Evolutionary conservation across 805 yeast species (phyloP).

Genomic region (Citeromyces matritensis): DNA sequence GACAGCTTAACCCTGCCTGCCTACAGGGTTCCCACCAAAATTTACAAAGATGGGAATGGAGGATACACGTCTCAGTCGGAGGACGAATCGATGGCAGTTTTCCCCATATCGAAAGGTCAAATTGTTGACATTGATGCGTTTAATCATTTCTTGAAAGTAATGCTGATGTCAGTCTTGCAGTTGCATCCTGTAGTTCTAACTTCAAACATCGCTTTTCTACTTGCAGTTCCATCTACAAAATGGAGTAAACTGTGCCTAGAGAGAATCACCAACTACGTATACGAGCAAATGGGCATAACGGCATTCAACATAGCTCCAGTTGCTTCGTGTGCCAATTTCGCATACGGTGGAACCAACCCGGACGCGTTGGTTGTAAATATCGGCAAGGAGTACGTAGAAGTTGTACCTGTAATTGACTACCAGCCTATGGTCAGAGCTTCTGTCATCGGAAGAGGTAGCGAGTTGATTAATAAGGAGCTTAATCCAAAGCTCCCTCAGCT

Average conservation of each 20-base stretch:
- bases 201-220: conserved; percentile 45
- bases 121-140: conserved; percentile 61
- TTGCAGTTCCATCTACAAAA: conserved; percentile 40
- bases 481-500: conserved; percentile 42
- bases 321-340: conserved; percentile 57
- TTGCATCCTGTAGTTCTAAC: conserved; percentile 11
- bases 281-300: conserved; percentile 59
- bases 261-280: conserved; percentile 53
- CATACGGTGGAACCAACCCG: conserved; percentile 51
- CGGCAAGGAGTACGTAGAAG: conserved; percentile 62
- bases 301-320: conserved; percentile 60
- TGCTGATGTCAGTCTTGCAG: conserved; percentile 32
- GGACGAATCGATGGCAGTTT: conserved; percentile 26
- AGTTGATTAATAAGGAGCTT: conserved; percentile 40
- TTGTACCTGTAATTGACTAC: conserved; percentile 69
- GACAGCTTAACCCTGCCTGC: conserved; percentile 63
- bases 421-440: conserved; percentile 22
- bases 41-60: conserved; percentile 17
- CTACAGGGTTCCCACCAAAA: conserved; percentile 62
- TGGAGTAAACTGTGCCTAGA: conserved; percentile 67
- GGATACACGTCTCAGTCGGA: conserved; percentile 21
- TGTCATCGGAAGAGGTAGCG: conserved; percentile 38
- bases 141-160: conserved; percentile 37
- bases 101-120: conserved; percentile 50
- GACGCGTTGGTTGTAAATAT: conserved; percentile 69